phyloP scores from a whole-genome alignment of 352 stramenopile genomes.

The Globisporangium abappressorium region DNA sequence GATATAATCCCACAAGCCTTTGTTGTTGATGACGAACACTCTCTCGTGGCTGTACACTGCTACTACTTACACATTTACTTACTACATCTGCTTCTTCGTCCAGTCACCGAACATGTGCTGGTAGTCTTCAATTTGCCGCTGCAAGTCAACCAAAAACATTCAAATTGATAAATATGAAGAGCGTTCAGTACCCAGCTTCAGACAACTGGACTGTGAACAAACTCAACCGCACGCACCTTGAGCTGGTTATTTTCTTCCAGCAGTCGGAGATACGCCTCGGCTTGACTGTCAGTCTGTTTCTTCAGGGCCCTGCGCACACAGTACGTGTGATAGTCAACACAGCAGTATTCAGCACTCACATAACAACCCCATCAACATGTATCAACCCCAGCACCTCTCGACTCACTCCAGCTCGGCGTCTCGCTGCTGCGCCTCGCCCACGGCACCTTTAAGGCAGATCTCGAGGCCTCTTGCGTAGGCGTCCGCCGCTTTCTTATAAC shows the following conservation, averaged over 20 bases:
- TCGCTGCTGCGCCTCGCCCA: slow-evolving; percentile 61
- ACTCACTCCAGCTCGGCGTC: slow-evolving; percentile 73
- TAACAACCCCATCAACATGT: background rate
- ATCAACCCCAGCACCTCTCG: background rate
- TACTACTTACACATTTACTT: slow-evolving; percentile 5
- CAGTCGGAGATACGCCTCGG: slow-evolving; percentile 67
- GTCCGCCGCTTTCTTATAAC: slow-evolving; percentile 67
- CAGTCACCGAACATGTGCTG: slow-evolving; percentile 81
- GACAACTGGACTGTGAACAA: background rate
- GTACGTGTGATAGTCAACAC: background rate
- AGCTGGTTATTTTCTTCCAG: slow-evolving; percentile 76
- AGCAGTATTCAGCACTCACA: background rate
- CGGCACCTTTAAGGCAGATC: slow-evolving; percentile 63
- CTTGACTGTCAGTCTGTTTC: slow-evolving; percentile 61
- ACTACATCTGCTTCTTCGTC: slow-evolving; percentile 78
- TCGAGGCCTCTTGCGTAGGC: slow-evolving; percentile 71
- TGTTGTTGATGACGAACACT: slow-evolving; percentile 1
- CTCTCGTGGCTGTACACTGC: background rate
- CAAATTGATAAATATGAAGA: background rate
- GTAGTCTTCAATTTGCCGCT: slow-evolving; percentile 76
- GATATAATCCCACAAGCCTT: background rate
- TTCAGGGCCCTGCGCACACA: slow-evolving; percentile 49
- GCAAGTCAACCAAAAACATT: background rate
- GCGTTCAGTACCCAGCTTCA: background rate
- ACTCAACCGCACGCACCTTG: slow-evolving; percentile 34